Conservation (phyloP, 2,329 filamentous ascomycete species). For the Ceratocystis albifundus region DNA sequence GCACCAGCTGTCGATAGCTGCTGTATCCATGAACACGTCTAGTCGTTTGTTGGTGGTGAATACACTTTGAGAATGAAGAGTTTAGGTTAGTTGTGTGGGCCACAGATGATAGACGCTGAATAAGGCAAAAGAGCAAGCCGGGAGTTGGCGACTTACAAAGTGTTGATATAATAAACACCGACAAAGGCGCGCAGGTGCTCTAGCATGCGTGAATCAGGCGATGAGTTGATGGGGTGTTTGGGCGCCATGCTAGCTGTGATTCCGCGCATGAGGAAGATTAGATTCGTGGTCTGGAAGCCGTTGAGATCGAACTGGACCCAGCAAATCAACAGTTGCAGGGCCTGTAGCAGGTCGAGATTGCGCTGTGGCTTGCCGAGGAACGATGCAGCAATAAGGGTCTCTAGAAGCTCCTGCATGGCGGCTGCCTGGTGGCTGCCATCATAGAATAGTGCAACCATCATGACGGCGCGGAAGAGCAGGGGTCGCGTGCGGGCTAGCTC, state of each 20-base stretch:
- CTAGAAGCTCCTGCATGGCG: slow-evolving; percentile 36
- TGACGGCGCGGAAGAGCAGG: slow-evolving; percentile 40
- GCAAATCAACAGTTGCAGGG: slow-evolving; percentile 35
- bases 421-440: slow-evolving; percentile 36
- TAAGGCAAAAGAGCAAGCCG: neutral
- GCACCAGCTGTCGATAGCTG: slow-evolving; percentile 36
- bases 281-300: slow-evolving; percentile 40
- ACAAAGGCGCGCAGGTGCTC: slow-evolving; percentile 39
- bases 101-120: neutral
- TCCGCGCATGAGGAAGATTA: slow-evolving; percentile 37
- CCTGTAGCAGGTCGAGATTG: slow-evolving; percentile 39
- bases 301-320: slow-evolving; percentile 35
- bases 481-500: slow-evolving; percentile 33
- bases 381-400: slow-evolving; percentile 34
- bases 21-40: slow-evolving; percentile 39
- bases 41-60: slow-evolving; percentile 39
- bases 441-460: slow-evolving; percentile 36
- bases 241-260: slow-evolving; percentile 27
- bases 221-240: slow-evolving; percentile 24
- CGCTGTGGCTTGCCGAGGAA: slow-evolving; percentile 35
- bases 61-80: slow-evolving; percentile 28
- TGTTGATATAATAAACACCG: slow-evolving; percentile 41
- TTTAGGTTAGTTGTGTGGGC: neutral
- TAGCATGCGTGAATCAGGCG: slow-evolving; percentile 27
- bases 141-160: slow-evolving; percentile 32